These are phyloP conservation scores for Ophiostoma sp. DNA, from an alignment of 2,329 filamentous ascomycete species.

Conservation along the genomic window DNA sequence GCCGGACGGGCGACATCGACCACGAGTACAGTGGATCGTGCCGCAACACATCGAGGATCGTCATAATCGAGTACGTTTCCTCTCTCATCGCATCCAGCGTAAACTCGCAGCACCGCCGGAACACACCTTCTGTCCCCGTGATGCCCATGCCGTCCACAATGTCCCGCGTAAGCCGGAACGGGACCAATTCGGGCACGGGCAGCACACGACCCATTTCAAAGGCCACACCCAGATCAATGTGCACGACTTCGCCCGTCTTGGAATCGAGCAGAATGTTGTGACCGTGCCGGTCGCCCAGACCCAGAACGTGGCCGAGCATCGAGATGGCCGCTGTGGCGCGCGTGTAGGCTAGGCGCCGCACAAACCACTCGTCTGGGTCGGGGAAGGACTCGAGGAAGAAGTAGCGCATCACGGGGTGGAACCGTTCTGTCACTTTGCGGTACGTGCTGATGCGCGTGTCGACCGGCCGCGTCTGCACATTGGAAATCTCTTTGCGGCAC, in stretches of 20 bases:
- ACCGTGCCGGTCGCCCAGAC: constrained; percentile 89
- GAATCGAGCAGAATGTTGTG: constrained; percentile 95
- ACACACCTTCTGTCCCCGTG: constrained; percentile 92
- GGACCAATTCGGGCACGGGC: constrained; percentile 91
- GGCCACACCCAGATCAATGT: constrained; percentile 94
- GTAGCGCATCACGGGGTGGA: constrained; percentile 91
- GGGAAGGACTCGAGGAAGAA: constrained; percentile 96
- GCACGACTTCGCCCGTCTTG: constrained; percentile 87
- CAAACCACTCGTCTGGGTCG: constrained; percentile 96
- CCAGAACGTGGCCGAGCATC: constrained; percentile 89
- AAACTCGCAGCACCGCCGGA: constrained; percentile 97
- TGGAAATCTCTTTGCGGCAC: constrained; percentile 77
- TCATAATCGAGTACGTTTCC: constrained; percentile 97
- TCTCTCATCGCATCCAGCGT: constrained; percentile 92
- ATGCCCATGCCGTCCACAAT: constrained; percentile 97
- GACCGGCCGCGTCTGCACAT: constrained; percentile 67
- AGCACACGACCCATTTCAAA: constrained; percentile 97
- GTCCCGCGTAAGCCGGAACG: constrained; percentile 90
- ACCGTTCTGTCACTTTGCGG: constrained; percentile 74
- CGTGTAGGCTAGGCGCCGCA: constrained; percentile 84
- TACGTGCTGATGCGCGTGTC: constrained; percentile 74
- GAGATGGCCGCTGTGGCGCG: constrained; percentile 92
- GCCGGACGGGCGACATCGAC: constrained; percentile 74
- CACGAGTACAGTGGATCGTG: constrained; percentile 97
- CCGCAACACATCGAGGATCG: constrained; percentile 93